Evolutionary conservation across 2,329 filamentous ascomycete species (phyloP).

Genomic region (Microdochium paspali): DNA sequence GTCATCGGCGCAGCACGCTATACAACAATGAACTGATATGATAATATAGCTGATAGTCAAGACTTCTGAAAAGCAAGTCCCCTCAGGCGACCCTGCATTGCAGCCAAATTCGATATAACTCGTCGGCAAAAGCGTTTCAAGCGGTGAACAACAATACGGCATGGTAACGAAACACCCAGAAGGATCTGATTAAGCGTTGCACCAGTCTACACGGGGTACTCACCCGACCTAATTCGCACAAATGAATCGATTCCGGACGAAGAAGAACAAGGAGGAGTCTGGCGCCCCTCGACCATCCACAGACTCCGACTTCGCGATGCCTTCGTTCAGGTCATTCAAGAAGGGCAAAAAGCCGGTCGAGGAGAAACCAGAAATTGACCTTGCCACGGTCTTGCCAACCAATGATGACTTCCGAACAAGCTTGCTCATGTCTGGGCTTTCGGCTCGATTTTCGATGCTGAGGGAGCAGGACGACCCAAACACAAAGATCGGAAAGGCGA

Average conservation of each 20-base stretch:
- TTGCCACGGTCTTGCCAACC: conserved; percentile 65
- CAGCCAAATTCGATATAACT: too few relatives aligned
- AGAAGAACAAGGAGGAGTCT: conserved; percentile 54
- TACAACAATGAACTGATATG: neutral
- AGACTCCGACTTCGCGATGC: conserved; percentile 42
- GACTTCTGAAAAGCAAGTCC: too few relatives aligned
- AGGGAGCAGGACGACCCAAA: conserved; percentile 87
- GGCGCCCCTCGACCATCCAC: conserved; percentile 35
- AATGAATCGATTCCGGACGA: conserved; percentile 73
- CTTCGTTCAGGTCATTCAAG: conserved; percentile 43
- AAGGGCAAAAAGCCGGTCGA: conserved; percentile 46
- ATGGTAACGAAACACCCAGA: neutral
- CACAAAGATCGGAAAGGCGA: conserved; percentile 85
- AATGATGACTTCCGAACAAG: conserved; percentile 91
- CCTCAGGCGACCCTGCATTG: too few relatives aligned
- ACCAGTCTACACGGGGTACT: neutral
- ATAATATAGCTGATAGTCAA: neutral
- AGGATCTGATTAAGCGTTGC: neutral
- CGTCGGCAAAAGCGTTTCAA: neutral
- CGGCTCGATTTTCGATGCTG: conserved; percentile 93
- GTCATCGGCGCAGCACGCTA: neutral
- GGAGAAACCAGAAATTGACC: conserved; percentile 61
- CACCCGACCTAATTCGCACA: conserved; percentile 6
- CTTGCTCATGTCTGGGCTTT: conserved; percentile 89
- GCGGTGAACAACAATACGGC: too few relatives aligned